A percentile compares a stretch with the other conserved stretches of the same genome.
Conservation (phyloP, 208 protist genomes). For the Endotrypanum monterogeii region DNA sequence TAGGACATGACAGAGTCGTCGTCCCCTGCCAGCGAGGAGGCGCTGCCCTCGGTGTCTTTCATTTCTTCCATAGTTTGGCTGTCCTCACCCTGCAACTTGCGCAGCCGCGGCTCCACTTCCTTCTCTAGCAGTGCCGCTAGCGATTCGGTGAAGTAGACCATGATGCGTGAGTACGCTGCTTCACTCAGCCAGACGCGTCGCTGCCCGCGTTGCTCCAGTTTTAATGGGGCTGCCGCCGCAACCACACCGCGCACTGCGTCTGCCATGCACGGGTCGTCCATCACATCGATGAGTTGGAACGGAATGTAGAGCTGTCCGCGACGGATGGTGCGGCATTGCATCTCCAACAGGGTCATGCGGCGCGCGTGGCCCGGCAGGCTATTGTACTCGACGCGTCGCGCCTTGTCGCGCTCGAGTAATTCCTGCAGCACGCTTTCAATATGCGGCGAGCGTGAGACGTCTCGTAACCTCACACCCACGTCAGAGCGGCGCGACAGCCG, state of each 20-base stretch:
- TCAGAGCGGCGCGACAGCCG: conserved; percentile 61
- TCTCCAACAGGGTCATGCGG: conserved; percentile 40
- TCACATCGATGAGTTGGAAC: conserved; percentile 55
- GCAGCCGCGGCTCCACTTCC: conserved; percentile 58
- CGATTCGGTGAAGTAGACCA: conserved; percentile 35
- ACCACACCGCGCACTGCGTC: conserved; percentile 23
- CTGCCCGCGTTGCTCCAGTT: conserved; percentile 23
- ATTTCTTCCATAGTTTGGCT: not conserved
- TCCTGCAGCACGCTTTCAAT: conserved; percentile 45
- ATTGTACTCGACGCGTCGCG: conserved; percentile 21
- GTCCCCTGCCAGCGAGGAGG: conserved; percentile 4
- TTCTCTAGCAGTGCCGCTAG: conserved; percentile 39
- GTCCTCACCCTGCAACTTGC: conserved; percentile 18
- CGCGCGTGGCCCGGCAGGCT: conserved; percentile 14
- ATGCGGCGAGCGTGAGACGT: conserved; percentile 63
- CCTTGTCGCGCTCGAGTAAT: conserved; percentile 29
- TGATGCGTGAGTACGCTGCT: conserved; percentile 35
- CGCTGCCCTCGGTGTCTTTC: not conserved
- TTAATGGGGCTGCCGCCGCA: conserved; percentile 22
- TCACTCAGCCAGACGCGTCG: conserved; percentile 56
- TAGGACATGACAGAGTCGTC: conserved; percentile 24
- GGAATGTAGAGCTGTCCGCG: conserved; percentile 24
- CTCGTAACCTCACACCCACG: conserved; percentile 62
- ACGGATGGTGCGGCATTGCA: conserved; percentile 37
- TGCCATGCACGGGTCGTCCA: conserved; percentile 43